Percentiles rank a stretch among this genome's conserved stretches.
Evolutionary conservation across 2,329 filamentous ascomycete species (phyloP).

Genomic region (Aspergillus transmontanensis): DNA sequence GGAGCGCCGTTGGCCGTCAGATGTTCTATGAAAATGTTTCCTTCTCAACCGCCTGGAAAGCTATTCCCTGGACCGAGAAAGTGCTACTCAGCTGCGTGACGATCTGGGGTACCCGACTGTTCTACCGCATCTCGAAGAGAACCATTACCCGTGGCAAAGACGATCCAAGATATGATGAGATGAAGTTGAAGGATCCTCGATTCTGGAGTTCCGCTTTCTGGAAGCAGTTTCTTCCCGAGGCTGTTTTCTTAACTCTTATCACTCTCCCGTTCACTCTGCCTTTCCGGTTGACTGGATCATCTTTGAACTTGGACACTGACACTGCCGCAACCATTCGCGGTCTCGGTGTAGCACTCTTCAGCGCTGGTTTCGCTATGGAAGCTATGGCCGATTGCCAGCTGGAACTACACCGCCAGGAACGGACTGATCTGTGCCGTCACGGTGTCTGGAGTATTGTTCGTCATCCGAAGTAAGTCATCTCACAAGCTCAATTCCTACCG

Average conservation of each 20-base stretch:
- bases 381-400: conserved; percentile 60
- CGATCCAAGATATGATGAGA: conserved; percentile 57
- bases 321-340: conserved; percentile 33
- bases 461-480: conserved; percentile 61
- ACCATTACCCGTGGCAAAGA: conserved; percentile 56
- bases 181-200: conserved; percentile 51
- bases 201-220: conserved; percentile 63
- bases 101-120: conserved; percentile 59
- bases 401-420: conserved; percentile 51
- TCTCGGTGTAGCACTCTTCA: conserved; percentile 58
- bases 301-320: conserved; percentile 36
- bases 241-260: conserved; percentile 59
- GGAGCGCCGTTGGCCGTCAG: conserved; percentile 59
- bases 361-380: conserved; percentile 59
- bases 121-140: conserved; percentile 56
- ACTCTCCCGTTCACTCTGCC: conserved; percentile 60
- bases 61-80: conserved; percentile 57
- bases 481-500: not conserved
- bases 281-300: conserved; percentile 42
- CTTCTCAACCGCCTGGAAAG: conserved; percentile 48
- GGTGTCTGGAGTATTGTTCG: conserved; percentile 65
- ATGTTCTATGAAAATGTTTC: conserved; percentile 51
- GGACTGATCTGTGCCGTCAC: conserved; percentile 51
- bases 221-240: conserved; percentile 60
- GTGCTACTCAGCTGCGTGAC: conserved; percentile 60